Percentiles rank a stretch among this genome's conserved stretches.
Conservation (phyloP, 2,329 filamentous ascomycete genomes). For the Colletotrichum sansevieriae region DNA sequence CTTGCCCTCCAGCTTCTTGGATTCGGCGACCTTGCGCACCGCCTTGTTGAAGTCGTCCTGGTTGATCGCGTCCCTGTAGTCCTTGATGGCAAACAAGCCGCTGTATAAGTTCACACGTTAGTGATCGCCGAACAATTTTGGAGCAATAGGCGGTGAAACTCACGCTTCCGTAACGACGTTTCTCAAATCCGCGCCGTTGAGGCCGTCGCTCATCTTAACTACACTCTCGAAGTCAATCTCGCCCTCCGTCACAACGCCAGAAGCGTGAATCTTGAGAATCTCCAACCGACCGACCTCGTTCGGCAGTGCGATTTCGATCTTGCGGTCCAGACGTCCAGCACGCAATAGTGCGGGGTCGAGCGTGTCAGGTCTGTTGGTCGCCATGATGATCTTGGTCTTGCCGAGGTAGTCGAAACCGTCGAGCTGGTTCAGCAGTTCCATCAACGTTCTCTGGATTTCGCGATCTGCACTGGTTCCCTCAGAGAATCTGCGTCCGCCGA, state of each 20-base stretch:
- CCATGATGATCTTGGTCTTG: conserved; percentile 99
- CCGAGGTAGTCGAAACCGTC: conserved; percentile 99
- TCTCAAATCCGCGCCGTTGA: conserved; percentile 96
- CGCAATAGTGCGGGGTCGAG: conserved; percentile 93
- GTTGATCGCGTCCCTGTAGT: conserved; percentile 94
- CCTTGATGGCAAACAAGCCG: conserved; percentile 97
- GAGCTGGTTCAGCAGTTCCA: conserved; percentile 98
- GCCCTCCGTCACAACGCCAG: conserved; percentile 87
- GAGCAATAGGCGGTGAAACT: conserved; percentile 56
- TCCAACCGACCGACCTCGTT: conserved; percentile 97
- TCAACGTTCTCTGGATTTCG: conserved; percentile 97
- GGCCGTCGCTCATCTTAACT: conserved; percentile 99
- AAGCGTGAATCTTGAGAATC: conserved; percentile 97
- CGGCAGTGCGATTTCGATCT: conserved; percentile 97
- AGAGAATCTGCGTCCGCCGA: conserved; percentile 94
- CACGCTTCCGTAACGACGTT: conserved; percentile 99
- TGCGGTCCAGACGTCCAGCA: conserved; percentile 93
- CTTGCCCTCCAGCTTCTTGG: conserved; percentile 99
- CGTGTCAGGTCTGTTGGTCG: conserved; percentile 96
- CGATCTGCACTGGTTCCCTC: conserved; percentile 98
- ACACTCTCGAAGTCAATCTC: conserved; percentile 99
- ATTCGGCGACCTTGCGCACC: conserved; percentile 94
- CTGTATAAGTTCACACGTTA: conserved; percentile 59
- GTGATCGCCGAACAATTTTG: conserved; percentile 39
- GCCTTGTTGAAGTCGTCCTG: conserved; percentile 99